A percentile compares a stretch with the other conserved stretches of the same genome.
phyloP scores from a whole-genome alignment of 2,329 filamentous ascomycete genomes.

The Hirsutella thompsonii region DNA sequence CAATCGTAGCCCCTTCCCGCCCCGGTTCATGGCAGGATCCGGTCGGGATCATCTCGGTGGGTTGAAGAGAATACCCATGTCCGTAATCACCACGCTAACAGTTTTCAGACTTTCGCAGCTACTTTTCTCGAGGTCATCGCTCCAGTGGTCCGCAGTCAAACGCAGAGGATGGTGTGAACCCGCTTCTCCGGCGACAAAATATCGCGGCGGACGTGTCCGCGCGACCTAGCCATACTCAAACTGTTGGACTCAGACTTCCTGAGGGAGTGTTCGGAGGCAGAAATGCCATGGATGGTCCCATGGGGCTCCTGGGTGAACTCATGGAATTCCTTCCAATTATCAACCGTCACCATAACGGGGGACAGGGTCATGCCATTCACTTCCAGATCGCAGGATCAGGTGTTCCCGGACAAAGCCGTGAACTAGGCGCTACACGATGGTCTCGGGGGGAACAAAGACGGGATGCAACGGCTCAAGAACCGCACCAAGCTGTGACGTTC shows the following conservation, averaged over 20 bases:
- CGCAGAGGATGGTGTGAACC: constrained; percentile 75
- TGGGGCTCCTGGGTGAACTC: constrained; percentile 42
- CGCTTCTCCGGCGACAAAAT: constrained; percentile 58
- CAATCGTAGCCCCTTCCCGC: constrained; percentile 48
- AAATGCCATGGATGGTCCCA: constrained; percentile 32
- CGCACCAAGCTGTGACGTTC: constrained; percentile 67
- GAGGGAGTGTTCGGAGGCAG: constrained; percentile 29
- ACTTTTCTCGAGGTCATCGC: constrained; percentile 38
- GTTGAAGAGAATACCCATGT: constrained; percentile 3
- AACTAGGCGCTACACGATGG: constrained; percentile 29
- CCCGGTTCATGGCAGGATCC: constrained; percentile 36
- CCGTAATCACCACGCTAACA: neutral
- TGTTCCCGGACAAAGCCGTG: constrained; percentile 36
- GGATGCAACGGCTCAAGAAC: constrained; percentile 39
- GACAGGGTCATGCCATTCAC: constrained; percentile 42
- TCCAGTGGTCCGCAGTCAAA: constrained; percentile 38
- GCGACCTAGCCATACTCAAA: constrained; percentile 34
- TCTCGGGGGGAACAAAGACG: constrained; percentile 34
- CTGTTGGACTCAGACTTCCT: constrained; percentile 40
- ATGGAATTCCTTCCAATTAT: constrained; percentile 40
- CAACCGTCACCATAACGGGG: constrained; percentile 27
- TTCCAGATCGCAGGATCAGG: constrained; percentile 43
- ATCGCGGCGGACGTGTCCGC: constrained; percentile 31
- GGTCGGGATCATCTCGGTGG: constrained; percentile 40
- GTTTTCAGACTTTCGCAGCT: constrained; percentile 31